phyloP scores from a whole-genome alignment of 2,329 filamentous ascomycete genomes.

The Hymenoscyphus scutula region DNA sequence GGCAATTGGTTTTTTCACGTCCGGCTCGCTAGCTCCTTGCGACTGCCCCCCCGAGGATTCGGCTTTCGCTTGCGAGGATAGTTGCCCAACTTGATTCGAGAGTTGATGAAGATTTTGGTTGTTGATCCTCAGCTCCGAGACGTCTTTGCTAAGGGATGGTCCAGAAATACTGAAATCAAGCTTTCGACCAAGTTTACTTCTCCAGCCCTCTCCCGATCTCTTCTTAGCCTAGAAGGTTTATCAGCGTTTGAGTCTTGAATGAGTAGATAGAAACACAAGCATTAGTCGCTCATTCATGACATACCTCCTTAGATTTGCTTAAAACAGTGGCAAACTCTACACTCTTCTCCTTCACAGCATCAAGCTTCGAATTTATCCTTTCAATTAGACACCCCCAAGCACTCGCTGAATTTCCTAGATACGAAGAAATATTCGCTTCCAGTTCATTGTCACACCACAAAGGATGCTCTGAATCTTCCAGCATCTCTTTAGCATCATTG shows the following conservation, averaged over 20 bases:
- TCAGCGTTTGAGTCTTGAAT: too few species aligned
- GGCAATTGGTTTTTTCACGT: neutral
- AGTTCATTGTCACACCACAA: neutral
- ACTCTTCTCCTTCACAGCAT: neutral
- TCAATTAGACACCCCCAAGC: neutral
- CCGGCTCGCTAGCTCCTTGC: too few species aligned
- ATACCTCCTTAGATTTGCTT: neutral
- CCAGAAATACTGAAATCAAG: neutral
- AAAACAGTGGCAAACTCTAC: neutral
- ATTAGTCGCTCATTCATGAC: too few species aligned
- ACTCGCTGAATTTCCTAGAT: neutral
- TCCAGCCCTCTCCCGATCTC: neutral
- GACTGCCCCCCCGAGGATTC: too few species aligned
- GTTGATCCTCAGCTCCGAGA: neutral
- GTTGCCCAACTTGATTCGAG: neutral
- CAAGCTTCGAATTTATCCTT: neutral
- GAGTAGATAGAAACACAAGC: too few species aligned
- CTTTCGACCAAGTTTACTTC: neutral
- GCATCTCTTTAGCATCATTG: neutral
- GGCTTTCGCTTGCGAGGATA: too few species aligned
- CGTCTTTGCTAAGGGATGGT: neutral
- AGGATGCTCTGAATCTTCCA: neutral
- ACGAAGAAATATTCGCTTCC: neutral
- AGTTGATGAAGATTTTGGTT: neutral
- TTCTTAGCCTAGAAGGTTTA: neutral